Percentiles rank a stretch among this genome's conserved stretches.
Conservation (phyloP, 805 yeast species). For the Wickerhamiella occidentalis region DNA sequence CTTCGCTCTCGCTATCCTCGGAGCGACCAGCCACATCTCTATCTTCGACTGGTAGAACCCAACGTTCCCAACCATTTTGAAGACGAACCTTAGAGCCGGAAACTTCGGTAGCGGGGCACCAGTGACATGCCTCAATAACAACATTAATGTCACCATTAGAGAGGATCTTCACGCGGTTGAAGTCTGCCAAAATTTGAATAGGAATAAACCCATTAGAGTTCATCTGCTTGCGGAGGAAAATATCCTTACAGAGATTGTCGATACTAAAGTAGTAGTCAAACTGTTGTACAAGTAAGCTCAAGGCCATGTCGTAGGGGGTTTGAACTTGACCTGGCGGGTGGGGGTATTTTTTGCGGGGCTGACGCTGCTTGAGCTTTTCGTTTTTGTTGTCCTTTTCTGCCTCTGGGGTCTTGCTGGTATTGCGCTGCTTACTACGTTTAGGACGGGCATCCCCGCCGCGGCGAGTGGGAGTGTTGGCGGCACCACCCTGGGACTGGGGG, state of each 20-base stretch:
- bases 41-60: slow-evolving; percentile 52
- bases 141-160: slow-evolving; percentile 43
- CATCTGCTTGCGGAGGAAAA: slow-evolving; percentile 73
- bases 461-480: slow-evolving; percentile 1
- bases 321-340: slow-evolving; percentile 9
- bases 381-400: neutral
- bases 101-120: slow-evolving; percentile 42
- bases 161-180: slow-evolving; percentile 62
- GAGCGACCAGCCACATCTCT: slow-evolving; percentile 35
- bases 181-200: slow-evolving; percentile 47
- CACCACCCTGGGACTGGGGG: neutral
- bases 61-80: slow-evolving; percentile 43
- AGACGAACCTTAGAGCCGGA: slow-evolving; percentile 50
- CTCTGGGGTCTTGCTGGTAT: neutral
- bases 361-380: slow-evolving; percentile 3
- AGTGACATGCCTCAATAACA: slow-evolving; percentile 43
- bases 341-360: slow-evolving; percentile 7
- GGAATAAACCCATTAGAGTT: slow-evolving; percentile 62
- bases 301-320: slow-evolving; percentile 14
- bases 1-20: slow-evolving; percentile 30
- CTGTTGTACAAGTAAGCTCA: slow-evolving; percentile 39
- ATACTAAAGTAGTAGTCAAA: slow-evolving; percentile 82
- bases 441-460: neutral
- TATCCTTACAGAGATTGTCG: slow-evolving; percentile 78
- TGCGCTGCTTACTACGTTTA: neutral